Conservation (phyloP, 306 rosid genomes). For the Mucuna pruriens region DNA sequence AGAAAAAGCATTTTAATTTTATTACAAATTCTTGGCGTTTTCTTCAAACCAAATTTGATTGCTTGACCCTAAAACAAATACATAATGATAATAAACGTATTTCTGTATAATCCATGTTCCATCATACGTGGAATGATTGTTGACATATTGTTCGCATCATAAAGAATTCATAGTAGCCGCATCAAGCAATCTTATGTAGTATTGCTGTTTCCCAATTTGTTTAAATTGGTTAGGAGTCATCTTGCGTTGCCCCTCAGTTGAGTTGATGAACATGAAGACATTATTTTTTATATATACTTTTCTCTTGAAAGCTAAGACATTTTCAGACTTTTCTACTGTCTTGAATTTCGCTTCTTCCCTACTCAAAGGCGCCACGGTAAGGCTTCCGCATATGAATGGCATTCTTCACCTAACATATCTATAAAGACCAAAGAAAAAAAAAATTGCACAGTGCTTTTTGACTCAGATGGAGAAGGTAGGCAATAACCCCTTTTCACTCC, state of each 20-base stretch:
- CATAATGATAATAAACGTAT: conserved; percentile 21
- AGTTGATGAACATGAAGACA: conserved; percentile 41
- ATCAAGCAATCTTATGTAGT: conserved; percentile 39
- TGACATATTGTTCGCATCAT: conserved; percentile 19
- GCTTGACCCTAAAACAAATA: conserved; percentile 33
- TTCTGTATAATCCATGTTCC: conserved; percentile 33
- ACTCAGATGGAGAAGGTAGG: conserved; percentile 18
- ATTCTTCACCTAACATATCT: conserved; percentile 57
- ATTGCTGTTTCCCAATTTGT: background rate
- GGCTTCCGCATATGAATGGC: conserved; percentile 47
- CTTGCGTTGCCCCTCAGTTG: background rate
- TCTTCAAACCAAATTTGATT: conserved; percentile 36
- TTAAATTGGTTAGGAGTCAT: conserved; percentile 24
- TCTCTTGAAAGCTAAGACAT: conserved; percentile 82
- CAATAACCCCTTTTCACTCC: conserved; percentile 21
- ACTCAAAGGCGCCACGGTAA: conserved; percentile 65
- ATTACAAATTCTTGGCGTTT: conserved; percentile 33
- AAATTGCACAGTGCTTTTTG: conserved; percentile 20
- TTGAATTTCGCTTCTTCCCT: conserved; percentile 62
- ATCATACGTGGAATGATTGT: conserved; percentile 43
- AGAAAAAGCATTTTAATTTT: conserved; percentile 24
- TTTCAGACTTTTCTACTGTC: conserved; percentile 38
- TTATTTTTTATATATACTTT: conserved; percentile 41
- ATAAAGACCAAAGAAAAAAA: background rate
- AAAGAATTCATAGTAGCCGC: conserved; percentile 29